phyloP scores from a whole-genome alignment of 2,329 filamentous ascomycete species.

The Claviceps pazoutovae region DNA sequence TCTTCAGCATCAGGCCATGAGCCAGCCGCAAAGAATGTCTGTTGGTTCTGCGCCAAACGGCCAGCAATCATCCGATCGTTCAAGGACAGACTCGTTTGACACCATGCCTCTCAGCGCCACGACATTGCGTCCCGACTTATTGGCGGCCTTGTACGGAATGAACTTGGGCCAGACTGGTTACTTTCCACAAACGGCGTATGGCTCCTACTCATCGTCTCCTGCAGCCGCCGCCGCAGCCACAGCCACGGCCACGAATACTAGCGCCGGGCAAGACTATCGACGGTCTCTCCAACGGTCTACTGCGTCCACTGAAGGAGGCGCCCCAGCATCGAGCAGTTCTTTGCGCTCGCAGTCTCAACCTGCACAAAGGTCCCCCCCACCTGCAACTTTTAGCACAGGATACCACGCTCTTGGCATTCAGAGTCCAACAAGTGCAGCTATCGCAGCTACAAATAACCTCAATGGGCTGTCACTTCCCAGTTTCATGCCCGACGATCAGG shows the following conservation, averaged over 20 bases:
- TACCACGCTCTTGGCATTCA: conserved; percentile 16
- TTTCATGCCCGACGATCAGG: conserved; percentile 41
- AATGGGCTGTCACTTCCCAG: conserved; percentile 40
- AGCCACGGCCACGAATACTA: conserved; percentile 27
- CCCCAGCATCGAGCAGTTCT: conserved; percentile 36
- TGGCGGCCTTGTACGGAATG: conserved; percentile 31
- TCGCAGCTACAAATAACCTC: conserved; percentile 23
- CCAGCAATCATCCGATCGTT: conserved; percentile 30
- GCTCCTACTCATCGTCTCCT: conserved; percentile 43
- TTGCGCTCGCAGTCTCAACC: conserved; percentile 54
- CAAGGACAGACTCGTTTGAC: conserved; percentile 50
- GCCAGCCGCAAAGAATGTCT: conserved; percentile 19
- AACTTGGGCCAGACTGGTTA: conserved; percentile 26
- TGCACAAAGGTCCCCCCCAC: conserved; percentile 33
- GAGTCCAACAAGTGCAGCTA: conserved; percentile 22
- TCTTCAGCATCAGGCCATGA: conserved; percentile 21
- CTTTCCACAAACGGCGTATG: conserved; percentile 33
- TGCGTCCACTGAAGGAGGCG: conserved; percentile 32
- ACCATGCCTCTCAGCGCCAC: conserved; percentile 43
- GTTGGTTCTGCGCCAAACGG: conserved; percentile 12
- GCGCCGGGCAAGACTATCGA: conserved; percentile 36
- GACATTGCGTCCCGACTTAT: conserved; percentile 41
- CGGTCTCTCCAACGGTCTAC: conserved; percentile 42
- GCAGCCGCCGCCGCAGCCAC: conserved; percentile 34
- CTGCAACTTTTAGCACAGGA: conserved; percentile 13